Evolutionary conservation across 495 filamentous ascomycete species (phyloP).

Genomic region (Tuber umbilicatum): DNA sequence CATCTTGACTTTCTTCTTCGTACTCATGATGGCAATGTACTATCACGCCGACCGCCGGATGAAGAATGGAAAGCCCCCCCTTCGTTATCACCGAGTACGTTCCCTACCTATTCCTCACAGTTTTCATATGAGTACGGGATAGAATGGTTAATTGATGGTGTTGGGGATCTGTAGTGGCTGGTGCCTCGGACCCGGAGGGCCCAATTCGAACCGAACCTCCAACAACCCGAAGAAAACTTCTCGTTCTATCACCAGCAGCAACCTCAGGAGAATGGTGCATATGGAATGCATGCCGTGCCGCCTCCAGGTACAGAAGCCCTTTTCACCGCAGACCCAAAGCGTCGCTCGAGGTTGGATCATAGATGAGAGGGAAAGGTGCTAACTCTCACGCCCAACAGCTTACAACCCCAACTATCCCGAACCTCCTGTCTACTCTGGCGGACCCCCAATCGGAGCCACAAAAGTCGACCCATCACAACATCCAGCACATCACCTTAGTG

Average conservation of each 20-base stretch:
- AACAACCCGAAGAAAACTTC: conserved; percentile 43
- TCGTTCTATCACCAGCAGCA: conserved; percentile 44
- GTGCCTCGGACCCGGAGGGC: conserved; percentile 52
- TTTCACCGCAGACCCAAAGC: conserved; percentile 12
- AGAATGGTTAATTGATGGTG: neutral
- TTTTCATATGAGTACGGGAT: neutral
- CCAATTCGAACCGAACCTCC: conserved; percentile 49
- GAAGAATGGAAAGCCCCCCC: conserved; percentile 53
- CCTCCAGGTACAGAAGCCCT: conserved; percentile 48
- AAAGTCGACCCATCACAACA: conserved; percentile 56
- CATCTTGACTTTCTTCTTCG: conserved; percentile 49
- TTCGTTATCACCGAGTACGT: conserved; percentile 63
- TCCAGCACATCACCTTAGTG: conserved; percentile 25
- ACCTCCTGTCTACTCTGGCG: conserved; percentile 34
- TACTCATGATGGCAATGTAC: conserved; percentile 55
- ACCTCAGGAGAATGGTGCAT: conserved; percentile 41
- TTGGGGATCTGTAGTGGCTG: conserved; percentile 52
- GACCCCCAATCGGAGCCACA: conserved; percentile 44
- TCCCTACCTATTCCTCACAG: neutral
- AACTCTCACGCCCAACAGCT: conserved; percentile 31
- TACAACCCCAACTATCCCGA: conserved; percentile 42
- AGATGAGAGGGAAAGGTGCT: neutral
- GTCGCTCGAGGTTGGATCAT: neutral
- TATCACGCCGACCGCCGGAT: conserved; percentile 61
- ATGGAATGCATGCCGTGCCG: conserved; percentile 54